phyloP scores from a whole-genome alignment of 192 early-diverging fungal species.

The Dimargaris cristalligena region DNA sequence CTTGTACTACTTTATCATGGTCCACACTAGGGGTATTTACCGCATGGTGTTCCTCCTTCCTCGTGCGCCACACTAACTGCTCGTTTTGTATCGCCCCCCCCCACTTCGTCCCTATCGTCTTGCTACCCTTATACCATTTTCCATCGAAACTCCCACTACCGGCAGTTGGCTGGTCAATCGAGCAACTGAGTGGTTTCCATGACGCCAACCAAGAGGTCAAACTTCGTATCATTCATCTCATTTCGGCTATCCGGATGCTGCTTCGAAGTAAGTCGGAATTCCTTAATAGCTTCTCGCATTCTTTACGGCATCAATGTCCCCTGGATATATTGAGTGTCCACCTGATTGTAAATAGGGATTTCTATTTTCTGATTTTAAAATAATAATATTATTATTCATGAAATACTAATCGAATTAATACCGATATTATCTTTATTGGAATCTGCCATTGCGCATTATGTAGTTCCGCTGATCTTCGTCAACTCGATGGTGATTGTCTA shows the following conservation, averaged over 20 bases:
- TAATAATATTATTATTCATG: background rate
- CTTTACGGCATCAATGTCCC: background rate
- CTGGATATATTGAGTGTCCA: background rate
- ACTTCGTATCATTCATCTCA: slow-evolving; percentile 67
- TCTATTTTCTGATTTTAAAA: background rate
- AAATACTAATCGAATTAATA: background rate
- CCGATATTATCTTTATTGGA: background rate
- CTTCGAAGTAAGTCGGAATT: slow-evolving; percentile 50
- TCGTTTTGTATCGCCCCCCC: no score
- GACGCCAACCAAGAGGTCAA: slow-evolving; percentile 54
- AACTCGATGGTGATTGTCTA: slow-evolving; percentile 71
- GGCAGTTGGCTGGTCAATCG: slow-evolving; percentile 58
- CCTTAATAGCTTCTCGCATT: background rate
- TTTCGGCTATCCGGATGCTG: slow-evolving; percentile 76
- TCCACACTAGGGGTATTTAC: no score
- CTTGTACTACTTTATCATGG: no score
- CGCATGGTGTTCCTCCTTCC: no score
- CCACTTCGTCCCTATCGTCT: no score
- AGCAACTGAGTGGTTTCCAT: slow-evolving; percentile 37
- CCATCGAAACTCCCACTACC: no score
- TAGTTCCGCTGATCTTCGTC: slow-evolving; percentile 66
- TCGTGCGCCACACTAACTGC: no score
- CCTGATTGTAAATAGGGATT: background rate
- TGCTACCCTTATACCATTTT: no score
- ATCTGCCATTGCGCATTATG: background rate